Base-by-base conservation (phyloP, 495 filamentous ascomycete genomes). In the Cairneyella variabilis region DNA sequence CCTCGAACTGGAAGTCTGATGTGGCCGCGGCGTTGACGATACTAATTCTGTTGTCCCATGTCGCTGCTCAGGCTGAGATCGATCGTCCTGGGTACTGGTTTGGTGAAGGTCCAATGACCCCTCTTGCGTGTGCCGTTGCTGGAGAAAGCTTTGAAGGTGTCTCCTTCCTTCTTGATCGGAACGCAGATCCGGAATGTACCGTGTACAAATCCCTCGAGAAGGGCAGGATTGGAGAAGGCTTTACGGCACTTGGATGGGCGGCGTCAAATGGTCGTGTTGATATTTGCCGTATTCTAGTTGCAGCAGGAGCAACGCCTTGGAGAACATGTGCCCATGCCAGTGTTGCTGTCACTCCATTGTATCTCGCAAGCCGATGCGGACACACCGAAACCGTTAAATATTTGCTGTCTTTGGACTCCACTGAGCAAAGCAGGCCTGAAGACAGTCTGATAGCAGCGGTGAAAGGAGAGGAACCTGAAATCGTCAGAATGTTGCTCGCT, bases 351-450 rank as follows among this genome's bases (percentile, higher is more conserved):
- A 34, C 45, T 3, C 45, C 45, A 18, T 22, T 48, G 10, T 48
- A 48, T 22, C 21, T 34, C 16, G 45, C 45, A 16, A 34, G 45
- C 28, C 7, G 26, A 20, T 2, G 45, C 36, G 27, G 45, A 28
- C 17, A 28, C 16, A n/a, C 36, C 16, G 45, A 36, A 48, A n/a
- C 26, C 9, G 45, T 48, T 7, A 16, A 48, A 36, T 48, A 48
- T 17, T 17, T 48, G 9, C 27, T 48, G 26, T 48, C 45, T 3
- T 36, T 48, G 12, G 28, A 48, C 17, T n/a, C n/a, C n/a, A 28
- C 36, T 2, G 28, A 48, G 27, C 45, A 22, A 26, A 48, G 28
- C 45, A 22, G 14, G 16, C 8, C 36, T 6, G 16, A 36, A 11
- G 45, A 32, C 16, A 34, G 45, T 14, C 27, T 48, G 14, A 16